Percentiles rank a stretch among this genome's conserved stretches.
These are phyloP conservation scores for Chrysanthemum makinoi DNA, from an alignment of 129 eudicot species.

Conservation along the genomic window DNA sequence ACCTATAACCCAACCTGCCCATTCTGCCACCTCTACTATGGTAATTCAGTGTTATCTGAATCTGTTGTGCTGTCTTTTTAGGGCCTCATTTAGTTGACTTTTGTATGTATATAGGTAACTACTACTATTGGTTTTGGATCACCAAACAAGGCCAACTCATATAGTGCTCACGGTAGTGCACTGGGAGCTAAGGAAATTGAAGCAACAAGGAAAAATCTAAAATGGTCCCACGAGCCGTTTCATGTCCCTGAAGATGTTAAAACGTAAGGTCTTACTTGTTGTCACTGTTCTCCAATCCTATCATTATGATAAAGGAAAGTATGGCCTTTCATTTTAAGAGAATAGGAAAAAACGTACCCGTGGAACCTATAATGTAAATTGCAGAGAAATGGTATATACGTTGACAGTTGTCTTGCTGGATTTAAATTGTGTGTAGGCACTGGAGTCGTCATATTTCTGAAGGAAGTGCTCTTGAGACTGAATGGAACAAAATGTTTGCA, in stretches of 20 bases:
- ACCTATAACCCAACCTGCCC: neutral
- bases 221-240: constrained; percentile 56
- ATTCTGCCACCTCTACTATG: neutral
- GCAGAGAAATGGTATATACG: neutral
- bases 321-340: too few relatives aligned
- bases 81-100: neutral
- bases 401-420: neutral
- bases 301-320: neutral
- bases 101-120: constrained; percentile 32
- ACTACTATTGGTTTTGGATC: constrained; percentile 72
- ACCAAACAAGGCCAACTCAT: constrained; percentile 65
- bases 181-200: constrained; percentile 65
- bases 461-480: constrained; percentile 48
- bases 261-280: constrained; percentile 25
- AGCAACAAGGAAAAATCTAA: constrained; percentile 61
- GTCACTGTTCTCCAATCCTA: neutral
- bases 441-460: constrained; percentile 54
- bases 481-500: constrained; percentile 58
- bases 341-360: neutral
- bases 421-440: constrained; percentile 36
- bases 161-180: constrained; percentile 60
- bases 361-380: neutral
- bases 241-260: constrained; percentile 67
- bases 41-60: neutral
- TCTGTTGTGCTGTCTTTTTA: neutral